Conservation (phyloP, 768 basidiomycete species). For the Roridomyces roridus region DNA sequence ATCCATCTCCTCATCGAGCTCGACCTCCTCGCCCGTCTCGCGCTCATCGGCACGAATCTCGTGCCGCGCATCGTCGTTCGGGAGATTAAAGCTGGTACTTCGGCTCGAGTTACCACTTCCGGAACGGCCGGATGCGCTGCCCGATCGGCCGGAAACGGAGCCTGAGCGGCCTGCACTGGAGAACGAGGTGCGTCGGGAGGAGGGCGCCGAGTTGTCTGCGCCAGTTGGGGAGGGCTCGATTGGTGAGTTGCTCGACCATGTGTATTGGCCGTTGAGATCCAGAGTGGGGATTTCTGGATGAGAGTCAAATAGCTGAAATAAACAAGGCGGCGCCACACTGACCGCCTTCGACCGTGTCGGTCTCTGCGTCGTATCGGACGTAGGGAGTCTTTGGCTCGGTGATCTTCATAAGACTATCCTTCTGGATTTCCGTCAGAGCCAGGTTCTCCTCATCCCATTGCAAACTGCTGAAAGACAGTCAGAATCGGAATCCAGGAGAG, state of each 20-base stretch:
- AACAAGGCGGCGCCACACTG: too few relatives aligned
- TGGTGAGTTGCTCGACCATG: constrained; percentile 41
- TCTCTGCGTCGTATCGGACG: constrained; percentile 88
- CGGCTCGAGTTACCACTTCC: constrained; percentile 71
- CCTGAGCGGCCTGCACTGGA: constrained; percentile 65
- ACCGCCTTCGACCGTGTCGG: constrained; percentile 89
- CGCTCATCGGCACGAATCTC: constrained; percentile 62
- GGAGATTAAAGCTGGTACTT: constrained; percentile 85
- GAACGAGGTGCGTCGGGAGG: constrained; percentile 77
- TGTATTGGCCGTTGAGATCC: constrained; percentile 56
- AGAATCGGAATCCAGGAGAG: neutral
- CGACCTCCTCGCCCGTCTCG: constrained; percentile 72
- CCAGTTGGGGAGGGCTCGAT: constrained; percentile 62
- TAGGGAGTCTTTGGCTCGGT: constrained; percentile 98
- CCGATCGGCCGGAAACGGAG: constrained; percentile 63
- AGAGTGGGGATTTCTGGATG: constrained; percentile 86
- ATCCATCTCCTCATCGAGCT: constrained; percentile 85
- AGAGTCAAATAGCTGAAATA: too few relatives aligned
- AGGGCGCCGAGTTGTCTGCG: constrained; percentile 66
- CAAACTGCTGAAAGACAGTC: constrained; percentile 55
- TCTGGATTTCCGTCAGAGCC: constrained; percentile 89
- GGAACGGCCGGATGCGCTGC: constrained; percentile 55
- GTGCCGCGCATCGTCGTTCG: constrained; percentile 68
- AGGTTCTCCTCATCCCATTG: constrained; percentile 98
- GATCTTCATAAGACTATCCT: constrained; percentile 98